These are phyloP conservation scores for Fusarium udum DNA, from an alignment of 2,329 filamentous ascomycete species.

Conservation along the genomic window DNA sequence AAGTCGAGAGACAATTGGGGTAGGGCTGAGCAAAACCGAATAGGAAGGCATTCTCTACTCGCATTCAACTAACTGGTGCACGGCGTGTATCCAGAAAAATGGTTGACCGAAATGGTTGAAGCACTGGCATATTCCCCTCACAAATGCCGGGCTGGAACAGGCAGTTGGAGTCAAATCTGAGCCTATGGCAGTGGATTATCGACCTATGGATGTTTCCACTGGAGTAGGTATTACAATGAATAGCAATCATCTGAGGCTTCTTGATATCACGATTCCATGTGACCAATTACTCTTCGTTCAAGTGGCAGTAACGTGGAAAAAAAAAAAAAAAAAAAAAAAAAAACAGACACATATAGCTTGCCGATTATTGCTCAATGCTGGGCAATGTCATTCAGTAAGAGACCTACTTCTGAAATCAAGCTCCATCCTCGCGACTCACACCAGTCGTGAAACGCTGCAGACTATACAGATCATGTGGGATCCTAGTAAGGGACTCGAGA, in stretches of 20 bases:
- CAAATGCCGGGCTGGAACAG: constrained; percentile 9
- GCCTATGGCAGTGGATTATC: not conserved
- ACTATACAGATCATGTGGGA: constrained; percentile 39
- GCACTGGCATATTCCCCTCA: constrained; percentile 15
- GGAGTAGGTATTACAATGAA: not conserved
- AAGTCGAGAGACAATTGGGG: constrained; percentile 18
- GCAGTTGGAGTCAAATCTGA: not conserved
- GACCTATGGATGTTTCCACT: not conserved
- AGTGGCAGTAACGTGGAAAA: not conserved
- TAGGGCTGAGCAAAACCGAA: constrained; percentile 39
- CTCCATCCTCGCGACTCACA: constrained; percentile 15
- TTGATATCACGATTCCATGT: not conserved
- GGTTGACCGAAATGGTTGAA: not conserved
- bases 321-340: not conserved
- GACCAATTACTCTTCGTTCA: not conserved
- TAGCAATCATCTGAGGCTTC: not conserved
- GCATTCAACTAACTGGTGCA: not conserved
- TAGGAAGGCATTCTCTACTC: constrained; percentile 25
- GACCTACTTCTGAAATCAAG: not conserved
- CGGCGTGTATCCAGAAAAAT: constrained; percentile 1
- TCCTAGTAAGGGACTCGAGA: constrained; percentile 23
- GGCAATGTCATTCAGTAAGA: not conserved
- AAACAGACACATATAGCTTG: not conserved
- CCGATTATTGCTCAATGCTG: not conserved
- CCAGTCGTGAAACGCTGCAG: constrained; percentile 28